These are phyloP conservation scores for Canavalia gladiata DNA, from an alignment of 306 rosid species.

Conservation along the genomic window DNA sequence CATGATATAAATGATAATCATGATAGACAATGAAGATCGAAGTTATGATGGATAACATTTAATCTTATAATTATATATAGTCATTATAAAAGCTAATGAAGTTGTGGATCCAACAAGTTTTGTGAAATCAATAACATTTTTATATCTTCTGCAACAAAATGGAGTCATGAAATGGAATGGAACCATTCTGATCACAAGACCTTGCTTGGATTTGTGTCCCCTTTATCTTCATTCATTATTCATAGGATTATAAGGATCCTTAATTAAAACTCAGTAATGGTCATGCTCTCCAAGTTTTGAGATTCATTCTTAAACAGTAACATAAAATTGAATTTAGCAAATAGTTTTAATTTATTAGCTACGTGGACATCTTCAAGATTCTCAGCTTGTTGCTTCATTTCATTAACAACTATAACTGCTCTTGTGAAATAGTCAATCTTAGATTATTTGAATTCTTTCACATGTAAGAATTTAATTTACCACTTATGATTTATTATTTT, in stretches of 20 bases:
- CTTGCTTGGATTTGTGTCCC: not conserved
- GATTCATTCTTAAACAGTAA: not conserved
- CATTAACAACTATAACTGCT: not conserved
- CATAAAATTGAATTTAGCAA: not conserved
- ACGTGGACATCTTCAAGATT: not conserved
- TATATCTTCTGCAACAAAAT: no score
- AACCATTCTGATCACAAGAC: no score
- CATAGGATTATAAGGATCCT: not conserved
- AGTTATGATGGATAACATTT: no score
- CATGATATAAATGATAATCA: no score
- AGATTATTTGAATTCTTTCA: not conserved
- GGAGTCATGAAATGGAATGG: no score
- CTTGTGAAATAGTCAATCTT: not conserved
- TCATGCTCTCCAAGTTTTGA: not conserved
- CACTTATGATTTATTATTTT: not conserved
- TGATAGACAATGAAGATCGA: no score
- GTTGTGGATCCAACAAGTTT: no score
- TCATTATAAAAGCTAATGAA: no score
- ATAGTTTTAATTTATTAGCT: no score
- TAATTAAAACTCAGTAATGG: not conserved
- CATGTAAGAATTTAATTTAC: not conserved
- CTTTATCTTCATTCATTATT: not conserved
- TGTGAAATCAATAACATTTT: no score
- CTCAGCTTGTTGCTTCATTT: not conserved
- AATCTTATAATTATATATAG: no score